Base-by-base conservation (phyloP, 176 grass and related monocot genomes). In the Carex scoparia region DNA sequence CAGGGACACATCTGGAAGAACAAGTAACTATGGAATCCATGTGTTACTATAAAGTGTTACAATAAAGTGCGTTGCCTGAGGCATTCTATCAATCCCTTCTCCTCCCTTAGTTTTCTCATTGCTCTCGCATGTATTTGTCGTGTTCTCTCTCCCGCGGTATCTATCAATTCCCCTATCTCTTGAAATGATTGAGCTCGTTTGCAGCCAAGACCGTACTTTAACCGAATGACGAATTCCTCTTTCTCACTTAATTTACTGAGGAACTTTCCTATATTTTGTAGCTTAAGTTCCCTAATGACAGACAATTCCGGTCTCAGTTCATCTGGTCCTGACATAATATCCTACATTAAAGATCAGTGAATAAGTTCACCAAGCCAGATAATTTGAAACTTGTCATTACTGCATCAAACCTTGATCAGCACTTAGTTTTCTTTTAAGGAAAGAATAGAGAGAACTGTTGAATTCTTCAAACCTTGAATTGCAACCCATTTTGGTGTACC, bases 161-260 rank as follows among this genome's bases (percentile, higher is more conserved):
- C 35, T 79, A 79, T 33, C n/a, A 10, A 13, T 81, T 28, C 81
- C 27, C 83, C 87, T 30, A 88, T 88, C 66, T 88, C 87, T n/a
- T 85, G 65, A 32, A 76, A 88, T 74, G 87, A 73, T 73, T 59
- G 62, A 53, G 83, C 83, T 81, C 58, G 18, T 46, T 85, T 76
- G 7, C 82, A 83, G 18, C 81, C 69, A 16, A 88, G 81, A 57
- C 87, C 87, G 0, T 88, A 85, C 40, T 54, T 75, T 79, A 88
- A 85, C 28, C 65, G 79, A 35, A 88, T 62, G 27, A 88, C 80
- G 16, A 53, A 55, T 18, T 81, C 64, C 80, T 88, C 87, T 48
- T 83, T 85, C 15, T 35, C 14, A 81, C 40, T 85, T 64, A 85
- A 37, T 64, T 56, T 85, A 65, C 40, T 65, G 55, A 88, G 64